A percentile compares a stretch with the other conserved stretches of the same genome.
Evolutionary conservation across 129 eudicot genomes (phyloP).

Genomic region (Helichrysum umbraculigerum): DNA sequence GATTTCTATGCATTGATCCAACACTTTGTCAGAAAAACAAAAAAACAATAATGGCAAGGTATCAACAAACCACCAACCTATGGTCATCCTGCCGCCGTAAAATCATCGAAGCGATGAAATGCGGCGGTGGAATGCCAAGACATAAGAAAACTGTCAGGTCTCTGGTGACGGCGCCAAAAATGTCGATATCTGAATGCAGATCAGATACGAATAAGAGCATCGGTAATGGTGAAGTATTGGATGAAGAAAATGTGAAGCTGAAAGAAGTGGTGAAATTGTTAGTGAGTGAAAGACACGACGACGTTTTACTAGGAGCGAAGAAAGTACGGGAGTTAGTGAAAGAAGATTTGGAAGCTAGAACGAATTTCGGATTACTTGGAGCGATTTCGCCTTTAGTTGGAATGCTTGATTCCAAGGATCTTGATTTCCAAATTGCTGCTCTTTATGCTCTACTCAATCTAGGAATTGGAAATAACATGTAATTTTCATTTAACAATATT

Average conservation of each 20-base stretch:
- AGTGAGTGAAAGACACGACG: slow-evolving; percentile 38
- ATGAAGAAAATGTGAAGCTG: slow-evolving; percentile 47
- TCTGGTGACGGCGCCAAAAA: background rate
- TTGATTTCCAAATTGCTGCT: slow-evolving; percentile 48
- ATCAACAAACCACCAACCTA: slow-evolving; percentile 40
- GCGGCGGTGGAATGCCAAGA: slow-evolving; percentile 51
- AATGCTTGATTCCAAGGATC: slow-evolving; percentile 53
- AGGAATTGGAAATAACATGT: slow-evolving; percentile 81
- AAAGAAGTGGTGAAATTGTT: slow-evolving; percentile 58
- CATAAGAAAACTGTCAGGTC: slow-evolving; percentile 19
- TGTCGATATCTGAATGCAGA: slow-evolving; percentile 11
- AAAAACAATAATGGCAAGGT: slow-evolving; percentile 35
- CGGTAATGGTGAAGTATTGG: background rate
- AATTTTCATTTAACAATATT: background rate
- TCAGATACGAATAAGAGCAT: slow-evolving; percentile 16
- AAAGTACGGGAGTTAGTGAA: slow-evolving; percentile 66
- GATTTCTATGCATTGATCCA: background rate
- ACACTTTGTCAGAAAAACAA: background rate
- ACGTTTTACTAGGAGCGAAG: slow-evolving; percentile 55
- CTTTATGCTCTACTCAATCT: slow-evolving; percentile 84
- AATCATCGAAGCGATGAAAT: slow-evolving; percentile 51
- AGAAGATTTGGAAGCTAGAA: slow-evolving; percentile 59
- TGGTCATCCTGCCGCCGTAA: slow-evolving; percentile 64
- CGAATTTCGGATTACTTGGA: slow-evolving; percentile 66
- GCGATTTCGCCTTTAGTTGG: slow-evolving; percentile 79